These are phyloP conservation scores for Termitomyces eurrhizus DNA, from an alignment of 768 basidiomycete species.

Conservation along the genomic window DNA sequence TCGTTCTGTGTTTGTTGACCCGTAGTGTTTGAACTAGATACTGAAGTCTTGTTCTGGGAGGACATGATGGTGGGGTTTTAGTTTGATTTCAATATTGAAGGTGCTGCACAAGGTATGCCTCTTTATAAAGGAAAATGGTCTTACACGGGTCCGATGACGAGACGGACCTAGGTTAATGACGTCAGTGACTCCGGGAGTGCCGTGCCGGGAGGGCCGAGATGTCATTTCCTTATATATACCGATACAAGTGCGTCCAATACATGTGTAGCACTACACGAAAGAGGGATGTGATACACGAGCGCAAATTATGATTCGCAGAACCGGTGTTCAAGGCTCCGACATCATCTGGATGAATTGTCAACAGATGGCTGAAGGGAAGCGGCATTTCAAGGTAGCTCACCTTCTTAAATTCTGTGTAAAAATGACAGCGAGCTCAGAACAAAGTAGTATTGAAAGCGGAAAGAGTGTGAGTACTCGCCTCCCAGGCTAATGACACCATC, in stretches of 20 bases:
- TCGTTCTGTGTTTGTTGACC: constrained; percentile 9
- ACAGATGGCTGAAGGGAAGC: neutral
- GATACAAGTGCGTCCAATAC: neutral
- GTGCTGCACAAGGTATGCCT: neutral
- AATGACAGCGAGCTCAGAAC: neutral
- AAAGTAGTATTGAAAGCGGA: neutral
- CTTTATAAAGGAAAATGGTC: neutral
- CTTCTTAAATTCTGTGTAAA: constrained; percentile 14
- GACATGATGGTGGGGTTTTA: neutral
- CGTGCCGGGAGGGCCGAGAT: neutral
- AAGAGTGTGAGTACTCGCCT: constrained; percentile 35
- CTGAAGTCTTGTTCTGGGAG: constrained; percentile 7
- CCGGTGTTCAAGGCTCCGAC: neutral
- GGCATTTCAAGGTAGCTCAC: neutral
- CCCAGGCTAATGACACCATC: constrained; percentile 83
- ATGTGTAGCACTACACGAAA: neutral
- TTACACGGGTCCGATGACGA: neutral
- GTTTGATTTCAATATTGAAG: neutral
- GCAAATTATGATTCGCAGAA: neutral
- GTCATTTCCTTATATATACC: neutral
- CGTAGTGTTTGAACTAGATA: neutral
- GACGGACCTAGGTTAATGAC: neutral
- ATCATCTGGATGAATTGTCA: constrained; percentile 9
- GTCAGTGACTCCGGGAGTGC: neutral
- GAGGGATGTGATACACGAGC: neutral